Evolutionary conservation across 2,329 filamentous ascomycete species (phyloP).

Genomic region (Coniella vitis): DNA sequence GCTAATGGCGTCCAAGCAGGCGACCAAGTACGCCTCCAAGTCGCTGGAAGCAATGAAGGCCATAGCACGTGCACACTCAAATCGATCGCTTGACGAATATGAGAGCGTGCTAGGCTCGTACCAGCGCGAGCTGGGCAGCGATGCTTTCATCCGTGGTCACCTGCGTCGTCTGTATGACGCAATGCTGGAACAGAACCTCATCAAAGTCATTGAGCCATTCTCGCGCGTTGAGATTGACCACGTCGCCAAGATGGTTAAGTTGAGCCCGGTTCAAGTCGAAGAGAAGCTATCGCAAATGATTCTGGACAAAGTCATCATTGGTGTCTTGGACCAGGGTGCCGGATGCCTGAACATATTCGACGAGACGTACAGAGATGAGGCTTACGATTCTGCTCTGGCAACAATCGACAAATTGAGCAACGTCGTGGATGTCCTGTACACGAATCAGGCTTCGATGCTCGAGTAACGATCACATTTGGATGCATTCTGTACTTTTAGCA

Average conservation of each 20-base stretch:
- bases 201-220: constrained; percentile 99
- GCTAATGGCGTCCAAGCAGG: constrained; percentile 92
- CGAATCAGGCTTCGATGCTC: constrained; percentile 90
- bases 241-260: constrained; percentile 93
- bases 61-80: constrained; percentile 88
- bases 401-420: constrained; percentile 97
- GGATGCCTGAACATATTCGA: constrained; percentile 96
- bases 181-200: constrained; percentile 98
- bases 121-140: constrained; percentile 86
- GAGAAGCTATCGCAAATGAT: constrained; percentile 99
- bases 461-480: constrained; percentile 51
- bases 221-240: constrained; percentile 94
- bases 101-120: constrained; percentile 86
- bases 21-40: constrained; percentile 90
- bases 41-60: constrained; percentile 99
- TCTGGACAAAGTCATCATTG: constrained; percentile 96
- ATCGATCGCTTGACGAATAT: constrained; percentile 94
- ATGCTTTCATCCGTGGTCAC: constrained; percentile 95
- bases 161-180: constrained; percentile 92
- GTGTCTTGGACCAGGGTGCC: constrained; percentile 94
- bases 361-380: constrained; percentile 86
- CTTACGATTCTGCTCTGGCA: constrained; percentile 86
- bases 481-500: constrained; percentile 20
- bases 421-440: constrained; percentile 95
- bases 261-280: constrained; percentile 95